A percentile compares a stretch with the other conserved stretches of the same genome.
Conservation (phyloP, 192 early-diverging fungal genomes). For the Coemansia sp. region DNA sequence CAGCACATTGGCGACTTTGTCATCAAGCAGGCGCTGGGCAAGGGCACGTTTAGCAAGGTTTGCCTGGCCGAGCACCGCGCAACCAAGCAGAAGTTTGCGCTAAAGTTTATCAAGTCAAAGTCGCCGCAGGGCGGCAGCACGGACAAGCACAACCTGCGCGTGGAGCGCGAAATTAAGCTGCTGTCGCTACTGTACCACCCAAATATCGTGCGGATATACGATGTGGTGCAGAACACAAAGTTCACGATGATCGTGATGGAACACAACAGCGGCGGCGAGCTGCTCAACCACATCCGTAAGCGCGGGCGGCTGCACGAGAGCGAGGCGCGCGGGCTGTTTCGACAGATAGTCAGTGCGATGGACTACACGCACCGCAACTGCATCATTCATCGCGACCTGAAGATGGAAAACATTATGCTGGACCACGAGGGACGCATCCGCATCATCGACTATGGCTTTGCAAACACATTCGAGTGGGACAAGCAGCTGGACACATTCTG, state of each 20-base stretch:
- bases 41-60: conserved; percentile 54
- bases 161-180: conserved; percentile 74
- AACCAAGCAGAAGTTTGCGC: conserved; percentile 55
- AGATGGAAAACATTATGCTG: conserved; percentile 86
- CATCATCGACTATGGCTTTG: conserved; percentile 89
- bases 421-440: conserved; percentile 66
- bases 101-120: conserved; percentile 63
- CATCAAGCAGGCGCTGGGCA: conserved; percentile 47
- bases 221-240: conserved; percentile 74
- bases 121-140: conserved; percentile 52
- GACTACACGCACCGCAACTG: conserved; percentile 63
- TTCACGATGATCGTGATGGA: conserved; percentile 85
- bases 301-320: conserved; percentile 74
- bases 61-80: conserved; percentile 43
- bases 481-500: conserved; percentile 51
- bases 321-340: conserved; percentile 82
- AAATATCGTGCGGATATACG: conserved; percentile 83
- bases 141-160: conserved; percentile 69
- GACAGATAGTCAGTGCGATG: conserved; percentile 78
- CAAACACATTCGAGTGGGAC: conserved; percentile 61
- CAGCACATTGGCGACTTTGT: conserved; percentile 45
- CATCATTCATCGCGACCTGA: conserved; percentile 74
- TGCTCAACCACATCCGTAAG: conserved; percentile 82
- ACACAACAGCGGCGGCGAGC: conserved; percentile 78
- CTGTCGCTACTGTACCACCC: conserved; percentile 86